Evolutionary conservation across 345 rosid genomes (phyloP), one percentile per base, ranked within the genome.

Genomic region (Bruguiera parviflora): DNA sequence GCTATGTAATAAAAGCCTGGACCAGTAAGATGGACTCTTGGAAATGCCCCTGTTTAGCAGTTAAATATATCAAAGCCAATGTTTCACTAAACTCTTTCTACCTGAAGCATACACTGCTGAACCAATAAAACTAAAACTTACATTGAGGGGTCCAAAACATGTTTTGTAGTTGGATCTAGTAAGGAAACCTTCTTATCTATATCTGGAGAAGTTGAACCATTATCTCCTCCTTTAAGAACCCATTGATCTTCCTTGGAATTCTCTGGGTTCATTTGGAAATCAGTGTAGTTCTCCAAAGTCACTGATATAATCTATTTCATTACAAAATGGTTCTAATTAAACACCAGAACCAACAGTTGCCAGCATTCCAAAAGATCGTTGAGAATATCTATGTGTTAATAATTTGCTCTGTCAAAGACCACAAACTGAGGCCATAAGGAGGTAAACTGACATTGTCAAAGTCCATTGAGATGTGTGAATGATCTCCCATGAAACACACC

Each of bases 401-500:
- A 21, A 25, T 19, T 27, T 49, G 46, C 20, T 5, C 66, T 63
- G 59, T 13, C 24, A 58, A 73, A 55, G 39, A 33, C 27, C n/a
- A 53, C 31, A 27, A 61, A 67, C 16, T 73, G 63, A 32, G 39
- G 18, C n/a, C 22, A 39, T 6, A 37, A 13, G 32, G 27, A 70
- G 60, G 35, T 39, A 16, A 69, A 79, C 98, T 86, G 74, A 89
- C 98, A 74, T 80, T 80, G 82, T 88, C 94, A 43, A 93, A 83
- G 73, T 93, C 96, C 92, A 87, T 82, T 57, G 97, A 84, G 51
- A 93, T 85, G 81, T 88, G 96, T 22, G 98, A 88, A 58, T 87
- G 92, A 78, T 89, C 87, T 58, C 96, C 94, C 88, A 93, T 89
- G 84, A 93, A 89, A 73, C 79, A 74, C 71, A 93, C 96, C 98